A percentile compares a stretch with the other conserved stretches of the same genome.
Evolutionary conservation across 352 stramenopile species (phyloP).

Genomic region (Phytophthora megakarya): DNA sequence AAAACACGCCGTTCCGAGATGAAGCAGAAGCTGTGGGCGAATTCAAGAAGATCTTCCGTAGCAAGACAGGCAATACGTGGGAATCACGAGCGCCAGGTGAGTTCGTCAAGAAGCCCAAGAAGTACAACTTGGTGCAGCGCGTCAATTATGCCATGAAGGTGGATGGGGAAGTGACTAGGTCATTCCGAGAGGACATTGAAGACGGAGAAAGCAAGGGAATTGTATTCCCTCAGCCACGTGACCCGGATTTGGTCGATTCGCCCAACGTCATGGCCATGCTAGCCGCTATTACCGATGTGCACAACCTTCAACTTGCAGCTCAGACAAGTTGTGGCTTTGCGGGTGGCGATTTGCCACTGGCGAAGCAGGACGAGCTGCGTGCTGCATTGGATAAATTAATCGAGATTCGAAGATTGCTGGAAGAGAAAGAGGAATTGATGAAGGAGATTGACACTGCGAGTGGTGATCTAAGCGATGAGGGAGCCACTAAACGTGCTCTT

Average conservation of each 20-base stretch:
- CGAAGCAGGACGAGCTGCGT: conserved; percentile 61
- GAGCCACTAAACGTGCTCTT: conserved; percentile 41
- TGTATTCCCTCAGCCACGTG: conserved; percentile 41
- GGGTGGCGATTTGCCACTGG: conserved; percentile 57
- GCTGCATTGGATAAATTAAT: conserved; percentile 50
- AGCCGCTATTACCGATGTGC: conserved; percentile 72
- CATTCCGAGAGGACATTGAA: conserved; percentile 52
- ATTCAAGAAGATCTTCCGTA: conserved; percentile 84
- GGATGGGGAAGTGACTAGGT: conserved; percentile 54
- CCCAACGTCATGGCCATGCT: conserved; percentile 57
- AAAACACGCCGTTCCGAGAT: conserved; percentile 75
- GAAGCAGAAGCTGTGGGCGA: conserved; percentile 57
- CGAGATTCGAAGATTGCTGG: conserved; percentile 54
- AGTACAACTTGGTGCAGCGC: conserved; percentile 80
- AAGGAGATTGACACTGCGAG: conserved; percentile 54
- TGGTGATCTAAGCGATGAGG: conserved; percentile 56
- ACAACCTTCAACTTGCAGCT: conserved; percentile 68
- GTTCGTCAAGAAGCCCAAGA: conserved; percentile 66
- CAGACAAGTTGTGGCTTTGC: conserved; percentile 53
- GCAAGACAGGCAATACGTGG: conserved; percentile 81
- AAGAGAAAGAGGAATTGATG: conserved; percentile 53
- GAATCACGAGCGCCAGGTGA: conserved; percentile 34
- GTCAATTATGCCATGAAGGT: conserved; percentile 61
- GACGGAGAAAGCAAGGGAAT: conserved; percentile 10
- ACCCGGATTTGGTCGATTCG: conserved; percentile 31